A percentile compares a stretch with the other conserved stretches of the same genome.
Evolutionary conservation across 192 early-diverging fungal species (phyloP).

Genomic region (Diversispora epigaea): DNA sequence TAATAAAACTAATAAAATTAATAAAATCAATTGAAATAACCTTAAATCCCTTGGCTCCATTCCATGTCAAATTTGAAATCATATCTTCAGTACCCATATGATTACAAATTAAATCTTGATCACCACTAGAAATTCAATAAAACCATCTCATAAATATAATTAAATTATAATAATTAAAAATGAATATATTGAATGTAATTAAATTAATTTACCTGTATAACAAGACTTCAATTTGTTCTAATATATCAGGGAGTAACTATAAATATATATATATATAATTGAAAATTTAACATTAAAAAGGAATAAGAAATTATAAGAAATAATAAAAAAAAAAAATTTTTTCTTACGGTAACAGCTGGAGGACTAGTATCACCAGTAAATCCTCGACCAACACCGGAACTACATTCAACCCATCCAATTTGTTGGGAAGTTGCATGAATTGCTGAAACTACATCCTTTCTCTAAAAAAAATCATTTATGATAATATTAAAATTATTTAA

Average conservation of each 20-base stretch:
- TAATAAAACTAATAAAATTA: neutral
- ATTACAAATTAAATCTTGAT: slow-evolving; percentile 82
- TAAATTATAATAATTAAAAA: slow-evolving; percentile 4
- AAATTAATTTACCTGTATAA: slow-evolving; percentile 58
- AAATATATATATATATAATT: neutral
- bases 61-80: slow-evolving; percentile 68
- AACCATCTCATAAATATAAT: neutral
- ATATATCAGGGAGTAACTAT: slow-evolving; percentile 63
- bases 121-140: slow-evolving; percentile 53
- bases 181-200: neutral
- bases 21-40: slow-evolving; percentile 35
- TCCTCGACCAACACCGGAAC: slow-evolving; percentile 41
- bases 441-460: slow-evolving; percentile 49
- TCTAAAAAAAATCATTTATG: slow-evolving; percentile 35
- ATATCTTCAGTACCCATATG: slow-evolving; percentile 65
- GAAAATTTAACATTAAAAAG: neutral
- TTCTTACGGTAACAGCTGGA: slow-evolving; percentile 59
- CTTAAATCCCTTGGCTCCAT: slow-evolving; percentile 57
- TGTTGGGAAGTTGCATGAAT: slow-evolving; percentile 52
- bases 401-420: slow-evolving; percentile 67
- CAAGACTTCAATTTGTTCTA: slow-evolving; percentile 55
- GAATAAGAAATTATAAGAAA: neutral
- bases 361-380: slow-evolving; percentile 52
- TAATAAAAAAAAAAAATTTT: neutral
- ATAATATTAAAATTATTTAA: neutral